Conservation (phyloP, 495 filamentous ascomycete genomes). For the Jackrogersella minutella region DNA sequence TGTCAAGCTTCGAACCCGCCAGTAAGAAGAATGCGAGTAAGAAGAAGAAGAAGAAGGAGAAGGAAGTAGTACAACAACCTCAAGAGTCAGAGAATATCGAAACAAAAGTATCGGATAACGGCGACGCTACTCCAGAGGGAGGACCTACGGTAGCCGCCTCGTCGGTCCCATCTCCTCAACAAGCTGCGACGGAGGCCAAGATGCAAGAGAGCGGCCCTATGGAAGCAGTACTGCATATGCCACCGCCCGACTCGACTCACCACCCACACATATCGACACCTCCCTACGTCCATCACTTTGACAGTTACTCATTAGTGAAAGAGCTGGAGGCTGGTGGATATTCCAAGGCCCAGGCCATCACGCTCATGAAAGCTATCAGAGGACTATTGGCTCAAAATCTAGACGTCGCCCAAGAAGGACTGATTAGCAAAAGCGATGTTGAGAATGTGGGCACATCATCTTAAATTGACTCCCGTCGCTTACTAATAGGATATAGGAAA, state of each 20-base stretch:
- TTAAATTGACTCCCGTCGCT: background rate
- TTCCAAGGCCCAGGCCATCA: slow-evolving; percentile 71
- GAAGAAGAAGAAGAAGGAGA: slow-evolving; percentile 37
- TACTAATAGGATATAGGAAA: slow-evolving; percentile 60
- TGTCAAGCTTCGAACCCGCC: slow-evolving; percentile 21
- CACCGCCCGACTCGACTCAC: slow-evolving; percentile 55
- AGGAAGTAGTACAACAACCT: slow-evolving; percentile 11
- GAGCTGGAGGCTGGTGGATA: slow-evolving; percentile 76
- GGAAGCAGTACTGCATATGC: slow-evolving; percentile 70
- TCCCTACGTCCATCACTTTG: slow-evolving; percentile 94
- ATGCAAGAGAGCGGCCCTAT: slow-evolving; percentile 59
- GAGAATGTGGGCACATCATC: slow-evolving; percentile 44
- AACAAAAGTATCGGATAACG: slow-evolving; percentile 34
- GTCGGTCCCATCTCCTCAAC: slow-evolving; percentile 22
- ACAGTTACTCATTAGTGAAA: slow-evolving; percentile 86
- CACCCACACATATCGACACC: slow-evolving; percentile 71
- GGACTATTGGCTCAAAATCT: slow-evolving; percentile 78
- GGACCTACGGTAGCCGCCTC: slow-evolving; percentile 31
- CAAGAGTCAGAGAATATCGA: slow-evolving; percentile 19
- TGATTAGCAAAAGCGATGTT: slow-evolving; percentile 64
- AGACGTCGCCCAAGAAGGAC: slow-evolving; percentile 73
- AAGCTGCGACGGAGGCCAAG: slow-evolving; percentile 33
- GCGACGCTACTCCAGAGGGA: slow-evolving; percentile 32
- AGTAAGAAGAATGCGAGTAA: slow-evolving; percentile 34
- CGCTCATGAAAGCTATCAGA: slow-evolving; percentile 88